These are phyloP conservation scores for Pichia occidentalis DNA, from an alignment of 805 yeast species.

Conservation along the genomic window DNA sequence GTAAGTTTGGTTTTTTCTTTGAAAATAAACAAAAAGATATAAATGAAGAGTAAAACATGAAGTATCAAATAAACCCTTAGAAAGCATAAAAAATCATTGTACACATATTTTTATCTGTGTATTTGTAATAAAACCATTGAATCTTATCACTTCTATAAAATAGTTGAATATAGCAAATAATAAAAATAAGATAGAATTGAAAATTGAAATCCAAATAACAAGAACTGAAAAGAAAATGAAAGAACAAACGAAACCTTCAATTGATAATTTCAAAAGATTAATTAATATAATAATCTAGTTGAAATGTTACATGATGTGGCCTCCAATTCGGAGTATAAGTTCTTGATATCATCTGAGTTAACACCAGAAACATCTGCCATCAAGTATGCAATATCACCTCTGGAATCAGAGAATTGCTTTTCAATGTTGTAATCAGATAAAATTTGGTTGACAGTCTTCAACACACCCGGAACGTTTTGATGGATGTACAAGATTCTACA, in stretches of 20 bases:
- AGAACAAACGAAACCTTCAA: not conserved
- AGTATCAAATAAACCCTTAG: not conserved
- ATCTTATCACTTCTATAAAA: conserved; percentile 1
- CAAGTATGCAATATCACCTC: conserved; percentile 92
- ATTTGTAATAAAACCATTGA: not conserved
- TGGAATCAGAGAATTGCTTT: conserved; percentile 96
- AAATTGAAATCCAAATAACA: not conserved
- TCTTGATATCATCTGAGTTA: conserved; percentile 71
- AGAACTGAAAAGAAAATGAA: not conserved
- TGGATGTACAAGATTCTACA: conserved; percentile 95
- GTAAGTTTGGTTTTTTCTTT: too few relatives aligned
- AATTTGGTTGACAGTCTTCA: conserved; percentile 94
- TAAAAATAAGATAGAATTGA: not conserved
- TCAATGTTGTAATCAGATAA: conserved; percentile 93
- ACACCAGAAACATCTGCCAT: conserved; percentile 97
- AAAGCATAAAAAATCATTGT: conserved; percentile 5
- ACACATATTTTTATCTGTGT: not conserved
- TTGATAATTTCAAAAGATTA: not conserved
- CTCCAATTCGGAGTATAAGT: conserved; percentile 77
- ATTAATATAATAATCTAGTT: conserved; percentile 79
- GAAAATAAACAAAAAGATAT: too few relatives aligned
- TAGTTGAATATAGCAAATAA: conserved; percentile 4
- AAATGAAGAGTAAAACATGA: not conserved
- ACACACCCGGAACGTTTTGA: conserved; percentile 97
- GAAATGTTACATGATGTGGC: conserved; percentile 85